Evolutionary conservation across 169 alveolate genomes (phyloP).

Genomic region (Eimeria praecox): DNA sequence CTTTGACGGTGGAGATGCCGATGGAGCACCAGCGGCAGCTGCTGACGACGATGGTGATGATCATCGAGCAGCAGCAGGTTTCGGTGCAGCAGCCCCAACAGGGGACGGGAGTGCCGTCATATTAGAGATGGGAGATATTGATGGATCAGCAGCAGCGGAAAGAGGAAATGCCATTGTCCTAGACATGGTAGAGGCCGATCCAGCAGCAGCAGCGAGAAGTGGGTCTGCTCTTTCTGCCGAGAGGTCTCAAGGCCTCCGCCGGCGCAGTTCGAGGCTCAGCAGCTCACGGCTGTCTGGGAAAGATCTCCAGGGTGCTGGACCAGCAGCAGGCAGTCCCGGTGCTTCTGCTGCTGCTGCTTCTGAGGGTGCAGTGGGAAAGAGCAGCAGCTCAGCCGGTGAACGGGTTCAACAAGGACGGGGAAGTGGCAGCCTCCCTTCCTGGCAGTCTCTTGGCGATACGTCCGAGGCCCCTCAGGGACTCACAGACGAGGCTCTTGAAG

Average conservation of each 20-base stretch:
- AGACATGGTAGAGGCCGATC: not conserved
- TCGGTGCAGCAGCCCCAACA: not conserved
- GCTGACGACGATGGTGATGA: not conserved
- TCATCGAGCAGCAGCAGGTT: not conserved
- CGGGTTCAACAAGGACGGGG: not conserved
- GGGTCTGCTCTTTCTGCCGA: not conserved
- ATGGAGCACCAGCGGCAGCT: not conserved
- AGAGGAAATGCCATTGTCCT: not conserved
- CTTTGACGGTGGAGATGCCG: not conserved
- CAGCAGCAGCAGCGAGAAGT: not conserved
- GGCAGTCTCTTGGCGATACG: not conserved
- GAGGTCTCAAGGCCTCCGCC: not conserved
- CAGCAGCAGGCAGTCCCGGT: not conserved
- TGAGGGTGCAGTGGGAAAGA: not conserved
- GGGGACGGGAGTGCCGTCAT: not conserved
- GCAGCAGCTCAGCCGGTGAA: not conserved
- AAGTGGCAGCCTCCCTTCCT: conserved; percentile 1
- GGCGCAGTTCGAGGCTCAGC: not conserved
- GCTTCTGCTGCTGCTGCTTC: not conserved
- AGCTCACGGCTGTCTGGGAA: not conserved
- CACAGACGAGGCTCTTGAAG: conserved; percentile 41
- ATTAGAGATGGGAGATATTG: not conserved
- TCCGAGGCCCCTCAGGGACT: not conserved
- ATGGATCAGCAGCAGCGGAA: not conserved
- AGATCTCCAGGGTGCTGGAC: not conserved